Conservation (phyloP, 108 stramenopile genomes). For the Bacterosira constricta region DNA sequence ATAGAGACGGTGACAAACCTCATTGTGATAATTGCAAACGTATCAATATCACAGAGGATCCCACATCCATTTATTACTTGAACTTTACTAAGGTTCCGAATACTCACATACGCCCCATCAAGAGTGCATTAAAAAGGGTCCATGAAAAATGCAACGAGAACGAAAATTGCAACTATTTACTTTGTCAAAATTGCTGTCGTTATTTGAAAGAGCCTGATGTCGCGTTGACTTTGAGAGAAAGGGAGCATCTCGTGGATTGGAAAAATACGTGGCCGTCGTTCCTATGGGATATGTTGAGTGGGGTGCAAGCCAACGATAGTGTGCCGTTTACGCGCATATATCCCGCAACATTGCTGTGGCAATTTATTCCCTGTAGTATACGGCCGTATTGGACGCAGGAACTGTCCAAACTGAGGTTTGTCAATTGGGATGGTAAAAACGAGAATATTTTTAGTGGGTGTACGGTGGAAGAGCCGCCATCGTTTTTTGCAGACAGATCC, state of each 20-base stretch:
- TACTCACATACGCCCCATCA: no score
- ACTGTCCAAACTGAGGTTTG: background rate
- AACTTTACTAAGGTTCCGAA: no score
- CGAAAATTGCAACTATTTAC: no score
- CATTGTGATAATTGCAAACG: no score
- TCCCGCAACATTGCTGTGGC: background rate
- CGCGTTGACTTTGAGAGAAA: background rate
- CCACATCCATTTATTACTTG: no score
- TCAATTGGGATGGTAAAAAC: background rate
- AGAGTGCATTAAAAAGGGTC: no score
- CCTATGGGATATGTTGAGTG: background rate
- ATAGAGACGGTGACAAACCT: no score
- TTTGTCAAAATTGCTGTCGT: no score
- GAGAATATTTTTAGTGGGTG: background rate
- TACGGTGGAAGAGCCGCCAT: background rate
- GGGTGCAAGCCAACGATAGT: background rate
- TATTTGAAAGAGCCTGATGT: no score
- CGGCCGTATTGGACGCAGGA: background rate
- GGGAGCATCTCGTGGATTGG: background rate
- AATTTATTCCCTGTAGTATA: background rate
- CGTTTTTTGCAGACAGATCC: background rate
- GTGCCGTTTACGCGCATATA: background rate
- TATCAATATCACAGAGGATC: no score
- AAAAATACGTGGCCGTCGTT: background rate
- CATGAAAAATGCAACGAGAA: no score